A percentile compares a stretch with the other conserved stretches of the same genome.
Evolutionary conservation across 2,329 filamentous ascomycete genomes (phyloP).

Genomic region (Ilyonectria sp.): DNA sequence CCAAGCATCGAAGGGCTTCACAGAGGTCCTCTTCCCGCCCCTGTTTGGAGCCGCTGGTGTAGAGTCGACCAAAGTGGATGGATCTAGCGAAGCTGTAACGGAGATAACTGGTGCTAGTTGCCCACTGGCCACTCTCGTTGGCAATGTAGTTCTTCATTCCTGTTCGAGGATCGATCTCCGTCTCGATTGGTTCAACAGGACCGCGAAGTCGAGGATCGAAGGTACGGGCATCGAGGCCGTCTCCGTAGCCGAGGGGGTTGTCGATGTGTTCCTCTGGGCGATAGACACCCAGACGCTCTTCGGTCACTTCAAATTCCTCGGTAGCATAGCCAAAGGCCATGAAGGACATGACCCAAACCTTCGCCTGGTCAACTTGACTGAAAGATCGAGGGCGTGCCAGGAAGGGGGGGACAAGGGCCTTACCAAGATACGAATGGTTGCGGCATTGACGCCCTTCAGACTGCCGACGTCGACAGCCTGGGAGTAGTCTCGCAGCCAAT

Average conservation of each 20-base stretch:
- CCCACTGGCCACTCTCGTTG: slow-evolving; percentile 89
- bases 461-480: slow-evolving; percentile 87
- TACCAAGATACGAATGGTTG: slow-evolving; percentile 82
- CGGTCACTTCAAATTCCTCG: slow-evolving; percentile 86
- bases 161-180: slow-evolving; percentile 80
- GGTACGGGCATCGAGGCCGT: slow-evolving; percentile 86
- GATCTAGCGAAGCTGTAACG: slow-evolving; percentile 81
- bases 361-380: slow-evolving; percentile 7
- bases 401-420: neutral
- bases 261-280: slow-evolving; percentile 82
- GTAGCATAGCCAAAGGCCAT: slow-evolving; percentile 89
- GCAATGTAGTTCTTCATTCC: slow-evolving; percentile 99
- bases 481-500: slow-evolving; percentile 89
- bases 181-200: slow-evolving; percentile 80
- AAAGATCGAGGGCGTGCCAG: neutral
- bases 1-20: slow-evolving; percentile 83
- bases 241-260: slow-evolving; percentile 88
- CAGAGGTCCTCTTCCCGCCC: slow-evolving; percentile 85
- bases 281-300: slow-evolving; percentile 85
- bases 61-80: slow-evolving; percentile 84
- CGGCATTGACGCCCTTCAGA: slow-evolving; percentile 82
- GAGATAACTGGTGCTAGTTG: slow-evolving; percentile 90
- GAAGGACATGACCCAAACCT: slow-evolving; percentile 86
- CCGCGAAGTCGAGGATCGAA: slow-evolving; percentile 87
- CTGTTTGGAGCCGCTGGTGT: slow-evolving; percentile 74